Conservation (phyloP, 768 basidiomycete genomes). For the Suillus occidentalis region DNA sequence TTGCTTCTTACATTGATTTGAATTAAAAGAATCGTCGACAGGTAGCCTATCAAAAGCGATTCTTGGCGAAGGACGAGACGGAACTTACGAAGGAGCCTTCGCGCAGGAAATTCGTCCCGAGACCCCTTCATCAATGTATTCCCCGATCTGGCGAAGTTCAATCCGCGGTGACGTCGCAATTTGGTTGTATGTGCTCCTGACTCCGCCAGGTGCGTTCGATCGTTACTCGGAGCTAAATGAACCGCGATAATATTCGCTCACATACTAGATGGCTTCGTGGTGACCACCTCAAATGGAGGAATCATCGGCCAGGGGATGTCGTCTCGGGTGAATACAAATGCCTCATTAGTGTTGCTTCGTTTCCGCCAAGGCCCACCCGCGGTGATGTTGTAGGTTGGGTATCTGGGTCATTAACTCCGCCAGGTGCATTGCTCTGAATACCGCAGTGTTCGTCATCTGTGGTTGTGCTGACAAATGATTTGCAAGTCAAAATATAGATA, state of each 20-base stretch:
- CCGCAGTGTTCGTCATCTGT: not conserved
- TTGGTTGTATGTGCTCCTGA: not conserved
- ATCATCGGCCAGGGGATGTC: not conserved
- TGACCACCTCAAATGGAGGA: not conserved
- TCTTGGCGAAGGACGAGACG: not conserved
- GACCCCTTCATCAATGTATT: not conserved
- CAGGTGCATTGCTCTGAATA: not conserved
- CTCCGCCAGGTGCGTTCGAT: not conserved
- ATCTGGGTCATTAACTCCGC: not conserved
- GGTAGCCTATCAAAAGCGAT: not conserved
- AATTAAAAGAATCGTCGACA: not conserved
- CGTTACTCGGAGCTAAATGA: not conserved
- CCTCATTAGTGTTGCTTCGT: not conserved
- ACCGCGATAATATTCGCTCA: not conserved
- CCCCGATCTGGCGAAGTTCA: not conserved
- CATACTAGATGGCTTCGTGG: not conserved
- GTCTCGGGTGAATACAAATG: not conserved
- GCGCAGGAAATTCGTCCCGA: not conserved
- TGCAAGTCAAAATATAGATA: not conserved
- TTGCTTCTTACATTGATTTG: not conserved
- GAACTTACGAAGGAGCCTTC: not conserved
- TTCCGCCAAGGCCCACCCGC: not conserved
- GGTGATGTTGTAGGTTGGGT: not conserved
- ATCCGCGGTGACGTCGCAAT: not conserved
- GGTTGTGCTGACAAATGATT: not conserved